These are phyloP conservation scores for Ceratocystis huliohia DNA, from an alignment of 2,329 filamentous ascomycete genomes.

Conservation along the genomic window DNA sequence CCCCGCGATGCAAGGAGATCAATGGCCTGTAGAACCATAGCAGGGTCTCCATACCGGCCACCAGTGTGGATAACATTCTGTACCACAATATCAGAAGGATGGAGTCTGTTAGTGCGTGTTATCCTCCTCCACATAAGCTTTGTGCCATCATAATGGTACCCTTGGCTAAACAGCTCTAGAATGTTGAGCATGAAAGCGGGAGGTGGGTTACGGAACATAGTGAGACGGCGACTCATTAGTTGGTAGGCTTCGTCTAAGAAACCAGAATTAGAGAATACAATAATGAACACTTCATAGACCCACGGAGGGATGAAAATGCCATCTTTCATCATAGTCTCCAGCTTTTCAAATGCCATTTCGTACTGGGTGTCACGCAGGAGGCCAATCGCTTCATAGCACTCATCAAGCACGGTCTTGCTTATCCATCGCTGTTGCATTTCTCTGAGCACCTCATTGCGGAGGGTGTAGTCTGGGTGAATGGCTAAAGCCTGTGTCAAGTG, in stretches of 20 bases:
- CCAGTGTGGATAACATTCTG: conserved; percentile 60
- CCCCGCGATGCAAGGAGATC: conserved; percentile 47
- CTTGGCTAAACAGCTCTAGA: conserved; percentile 59
- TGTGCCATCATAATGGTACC: conserved; percentile 51
- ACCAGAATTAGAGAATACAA: conserved; percentile 55
- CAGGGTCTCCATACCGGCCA: conserved; percentile 52
- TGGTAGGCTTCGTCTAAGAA: conserved; percentile 67
- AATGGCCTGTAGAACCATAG: conserved; percentile 59
- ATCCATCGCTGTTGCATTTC: conserved; percentile 63
- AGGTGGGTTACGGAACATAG: conserved; percentile 37
- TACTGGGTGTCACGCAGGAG: conserved; percentile 70
- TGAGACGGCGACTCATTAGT: conserved; percentile 29
- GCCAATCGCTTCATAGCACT: conserved; percentile 54
- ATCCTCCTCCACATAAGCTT: conserved; percentile 57
- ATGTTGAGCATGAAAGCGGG: conserved; percentile 53
- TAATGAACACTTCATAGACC: conserved; percentile 68
- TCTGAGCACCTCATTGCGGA: conserved; percentile 57
- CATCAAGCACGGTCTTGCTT: conserved; percentile 38
- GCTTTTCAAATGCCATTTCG: conserved; percentile 60
- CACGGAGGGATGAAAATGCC: conserved; percentile 49
- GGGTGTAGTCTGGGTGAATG: conserved; percentile 72
- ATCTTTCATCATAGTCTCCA: conserved; percentile 53
- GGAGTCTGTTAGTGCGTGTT: conserved; percentile 36
- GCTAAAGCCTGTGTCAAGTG: conserved; percentile 45
- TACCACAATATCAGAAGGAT: conserved; percentile 47